Percentiles rank a stretch among this genome's conserved stretches.
Conservation (phyloP, 441 rosid genomes). For the Raphanus hybrid region DNA sequence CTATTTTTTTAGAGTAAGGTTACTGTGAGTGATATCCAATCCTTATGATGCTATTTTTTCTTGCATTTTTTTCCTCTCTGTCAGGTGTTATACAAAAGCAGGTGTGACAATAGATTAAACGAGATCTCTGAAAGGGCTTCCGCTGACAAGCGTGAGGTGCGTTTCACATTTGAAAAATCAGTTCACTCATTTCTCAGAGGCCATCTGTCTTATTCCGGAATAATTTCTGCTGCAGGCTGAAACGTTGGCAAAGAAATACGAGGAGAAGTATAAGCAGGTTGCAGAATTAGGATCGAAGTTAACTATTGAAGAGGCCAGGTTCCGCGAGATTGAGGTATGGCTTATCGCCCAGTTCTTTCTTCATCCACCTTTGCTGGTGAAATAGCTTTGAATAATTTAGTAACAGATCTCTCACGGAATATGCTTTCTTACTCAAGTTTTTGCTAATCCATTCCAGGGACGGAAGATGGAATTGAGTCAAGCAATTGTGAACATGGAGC, state of each 20-base stretch:
- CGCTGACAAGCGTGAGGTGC: constrained; percentile 95
- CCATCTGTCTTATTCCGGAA: constrained; percentile 27
- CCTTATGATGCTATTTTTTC: constrained; percentile 17
- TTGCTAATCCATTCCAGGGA: constrained; percentile 57
- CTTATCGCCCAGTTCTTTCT: constrained; percentile 19
- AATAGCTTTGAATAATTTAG: constrained; percentile 1
- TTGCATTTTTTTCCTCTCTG: background rate
- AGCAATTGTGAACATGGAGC: constrained; percentile 90
- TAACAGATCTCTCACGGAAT: background rate
- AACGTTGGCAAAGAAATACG: constrained; percentile 85
- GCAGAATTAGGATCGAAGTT: constrained; percentile 94
- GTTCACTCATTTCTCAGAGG: constrained; percentile 26
- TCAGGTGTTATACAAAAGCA: constrained; percentile 89
- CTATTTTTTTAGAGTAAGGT: background rate
- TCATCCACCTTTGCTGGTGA: constrained; percentile 16
- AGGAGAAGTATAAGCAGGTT: constrained; percentile 97
- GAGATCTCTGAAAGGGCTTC: constrained; percentile 94
- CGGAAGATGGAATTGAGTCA: constrained; percentile 87
- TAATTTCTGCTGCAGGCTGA: constrained; percentile 70
- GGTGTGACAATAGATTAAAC: constrained; percentile 93
- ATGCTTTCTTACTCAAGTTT: constrained; percentile 25
- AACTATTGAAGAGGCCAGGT: constrained; percentile 92
- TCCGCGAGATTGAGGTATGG: constrained; percentile 88
- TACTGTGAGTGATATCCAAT: constrained; percentile 11
- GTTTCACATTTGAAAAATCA: constrained; percentile 1